Percentiles rank a stretch among this genome's conserved stretches.
Evolutionary conservation across 129 eudicot genomes (phyloP).

Genomic region (Kitagawia praeruptora): DNA sequence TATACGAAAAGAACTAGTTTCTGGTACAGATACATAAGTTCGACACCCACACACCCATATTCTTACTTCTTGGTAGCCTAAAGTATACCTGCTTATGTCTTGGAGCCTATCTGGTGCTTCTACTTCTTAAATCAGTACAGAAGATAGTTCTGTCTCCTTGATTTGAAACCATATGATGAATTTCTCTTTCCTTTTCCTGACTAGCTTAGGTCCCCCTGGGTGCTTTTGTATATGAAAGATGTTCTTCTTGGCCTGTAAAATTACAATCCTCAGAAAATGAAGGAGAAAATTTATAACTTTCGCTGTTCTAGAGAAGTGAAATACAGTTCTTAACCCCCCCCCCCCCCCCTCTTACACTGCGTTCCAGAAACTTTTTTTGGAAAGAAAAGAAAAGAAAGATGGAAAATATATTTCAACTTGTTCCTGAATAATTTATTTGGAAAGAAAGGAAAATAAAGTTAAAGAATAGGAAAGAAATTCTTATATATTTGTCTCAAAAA

Average conservation of each 20-base stretch:
- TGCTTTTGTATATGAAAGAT: neutral
- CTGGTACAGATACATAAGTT: neutral
- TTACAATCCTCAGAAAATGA: neutral
- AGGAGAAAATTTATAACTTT: neutral
- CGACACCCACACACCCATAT: neutral
- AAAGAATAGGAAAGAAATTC: too few species aligned
- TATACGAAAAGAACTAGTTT: neutral
- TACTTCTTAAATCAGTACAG: neutral
- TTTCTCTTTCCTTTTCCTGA: neutral
- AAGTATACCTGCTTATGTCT: neutral
- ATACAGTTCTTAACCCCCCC: neutral
- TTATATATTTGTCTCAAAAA: too few species aligned
- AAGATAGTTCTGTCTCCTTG: neutral
- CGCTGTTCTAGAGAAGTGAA: neutral
- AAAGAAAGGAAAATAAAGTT: too few species aligned
- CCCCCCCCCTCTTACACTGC: neutral
- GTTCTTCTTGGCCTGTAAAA: neutral
- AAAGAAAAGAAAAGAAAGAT: too few species aligned
- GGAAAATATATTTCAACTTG: too few species aligned
- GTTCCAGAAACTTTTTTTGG: too few species aligned
- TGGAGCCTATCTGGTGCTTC: neutral
- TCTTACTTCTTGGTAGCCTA: neutral
- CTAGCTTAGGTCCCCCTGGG: neutral
- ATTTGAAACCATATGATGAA: neutral
- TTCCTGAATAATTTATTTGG: too few species aligned